Percentiles rank a stretch among this genome's conserved stretches.
Evolutionary conservation across 257 asterid genomes (phyloP).

Genomic region (Gentiana dahurica): DNA sequence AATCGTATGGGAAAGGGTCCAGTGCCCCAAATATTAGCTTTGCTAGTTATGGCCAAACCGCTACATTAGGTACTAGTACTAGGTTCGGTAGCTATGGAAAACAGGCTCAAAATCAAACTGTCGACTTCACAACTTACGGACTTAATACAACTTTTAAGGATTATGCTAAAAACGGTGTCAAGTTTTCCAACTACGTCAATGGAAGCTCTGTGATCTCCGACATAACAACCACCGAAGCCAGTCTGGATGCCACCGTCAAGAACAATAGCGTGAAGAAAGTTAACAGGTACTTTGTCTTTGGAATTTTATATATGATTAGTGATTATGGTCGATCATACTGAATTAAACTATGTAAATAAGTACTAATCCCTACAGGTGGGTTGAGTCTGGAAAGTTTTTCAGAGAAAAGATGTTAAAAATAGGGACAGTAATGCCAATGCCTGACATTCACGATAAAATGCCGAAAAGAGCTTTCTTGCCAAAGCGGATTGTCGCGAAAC

Average conservation of each 20-base stretch:
- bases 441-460: slow-evolving; percentile 79
- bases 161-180: slow-evolving; percentile 33
- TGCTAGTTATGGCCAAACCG: slow-evolving; percentile 50
- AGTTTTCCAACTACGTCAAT: slow-evolving; percentile 44
- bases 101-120: slow-evolving; percentile 16
- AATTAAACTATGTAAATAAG: too few relatives aligned
- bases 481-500: slow-evolving; percentile 48
- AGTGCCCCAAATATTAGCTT: slow-evolving; percentile 35
- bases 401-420: slow-evolving; percentile 57
- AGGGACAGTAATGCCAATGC: slow-evolving; percentile 77
- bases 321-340: too few relatives aligned
- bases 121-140: slow-evolving; percentile 48
- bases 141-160: slow-evolving; percentile 59
- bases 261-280: slow-evolving; percentile 20
- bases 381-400: slow-evolving; percentile 82
- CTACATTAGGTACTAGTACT: slow-evolving; percentile 56
- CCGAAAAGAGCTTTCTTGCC: slow-evolving; percentile 88
- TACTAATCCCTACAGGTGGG: slow-evolving; percentile 27
- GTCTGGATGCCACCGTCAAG: slow-evolving; percentile 5
- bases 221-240: background rate
- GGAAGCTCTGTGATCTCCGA: slow-evolving; percentile 7
- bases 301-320: too few relatives aligned
- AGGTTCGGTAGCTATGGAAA: slow-evolving; percentile 52
- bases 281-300: slow-evolving; percentile 16
- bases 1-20: slow-evolving; percentile 47